Base-by-base conservation (phyloP, 1,139 yeast genomes). In the Magnusiomyces ingens region DNA sequence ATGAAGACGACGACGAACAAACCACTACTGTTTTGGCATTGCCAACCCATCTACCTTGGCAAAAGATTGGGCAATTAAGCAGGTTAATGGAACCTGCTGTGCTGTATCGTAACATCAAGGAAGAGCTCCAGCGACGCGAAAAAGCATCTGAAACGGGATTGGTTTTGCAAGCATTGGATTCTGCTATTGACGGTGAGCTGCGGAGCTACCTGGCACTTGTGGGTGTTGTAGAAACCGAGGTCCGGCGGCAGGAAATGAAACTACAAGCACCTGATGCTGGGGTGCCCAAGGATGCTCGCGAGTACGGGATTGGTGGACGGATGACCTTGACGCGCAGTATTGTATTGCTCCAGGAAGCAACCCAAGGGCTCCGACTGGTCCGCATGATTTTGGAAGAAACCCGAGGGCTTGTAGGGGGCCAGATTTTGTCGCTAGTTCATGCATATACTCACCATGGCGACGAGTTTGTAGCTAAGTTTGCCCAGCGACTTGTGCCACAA, bases 1-100 rank as follows among this genome's bases (percentile, higher is more conserved):
- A 18, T 13, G 43, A 47, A 8, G 49, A 47, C 46, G 54, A 29
- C 21, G 50, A 38, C 21, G 48, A n/a, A n/a, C 48, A 45, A 4
- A 48, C 52, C 4, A 46, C 48, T 18, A 52, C 59, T 37, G 54
- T 52, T 21, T 45, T 59, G 43, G 63, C 29, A 61, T 66, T 87
- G 11, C 90, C 95, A 0, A 60, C 70, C 0, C 69, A 73, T 40
- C 67, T 87, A 12, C 79, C 82, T 22, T 78, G 77, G 57, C 80
- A 91, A 21, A 72, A 80, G 41, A 74, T 85, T 43, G 81, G 83
- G 0, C 61, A 84, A 26, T 66, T 88, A 38, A 80, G 78, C 54
- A 71, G 75, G 50, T 70, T 87, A 1, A 71, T 85, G 48, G 97
- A 91, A 66, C 84, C 89, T 1, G 94, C 90, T 0, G 68, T 91